A percentile compares a stretch with the other conserved stretches of the same genome.
phyloP scores from a whole-genome alignment of 1,139 yeast genomes.

The Debaryomyces subglobosus region DNA sequence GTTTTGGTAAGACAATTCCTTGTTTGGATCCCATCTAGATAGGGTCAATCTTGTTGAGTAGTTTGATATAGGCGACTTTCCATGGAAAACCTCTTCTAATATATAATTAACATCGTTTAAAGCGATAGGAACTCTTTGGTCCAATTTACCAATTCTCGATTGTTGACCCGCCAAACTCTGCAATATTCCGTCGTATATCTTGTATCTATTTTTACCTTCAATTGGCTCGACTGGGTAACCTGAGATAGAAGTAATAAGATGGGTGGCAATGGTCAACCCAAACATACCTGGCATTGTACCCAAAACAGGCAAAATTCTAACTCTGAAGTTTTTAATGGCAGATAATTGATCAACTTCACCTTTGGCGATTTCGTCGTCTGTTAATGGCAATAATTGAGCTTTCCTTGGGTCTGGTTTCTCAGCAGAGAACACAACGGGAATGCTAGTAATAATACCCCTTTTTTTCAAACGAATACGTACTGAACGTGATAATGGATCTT shows the following conservation, averaged over 20 bases:
- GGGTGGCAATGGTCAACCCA: constrained; percentile 87
- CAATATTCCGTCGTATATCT: constrained; percentile 78
- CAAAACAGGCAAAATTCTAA: constrained; percentile 88
- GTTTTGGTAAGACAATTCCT: constrained; percentile 64
- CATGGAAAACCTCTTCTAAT: constrained; percentile 90
- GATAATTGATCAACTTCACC: constrained; percentile 88
- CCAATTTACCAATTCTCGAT: constrained; percentile 67
- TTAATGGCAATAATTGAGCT: constrained; percentile 81
- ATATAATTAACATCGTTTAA: constrained; percentile 76
- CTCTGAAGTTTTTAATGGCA: constrained; percentile 87
- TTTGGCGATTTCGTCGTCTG: constrained; percentile 74
- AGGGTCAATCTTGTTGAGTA: constrained; percentile 77
- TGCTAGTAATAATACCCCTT: constrained; percentile 72
- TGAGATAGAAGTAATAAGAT: constrained; percentile 74
- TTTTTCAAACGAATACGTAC: constrained; percentile 83
- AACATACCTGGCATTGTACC: constrained; percentile 98
- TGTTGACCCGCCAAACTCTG: constrained; percentile 89
- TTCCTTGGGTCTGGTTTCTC: constrained; percentile 96
- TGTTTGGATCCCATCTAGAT: constrained; percentile 78
- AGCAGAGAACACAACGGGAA: constrained; percentile 88
- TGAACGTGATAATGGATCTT: constrained; percentile 89
- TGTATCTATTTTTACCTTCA: constrained; percentile 88
- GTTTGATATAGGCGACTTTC: constrained; percentile 88
- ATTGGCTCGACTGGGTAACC: constrained; percentile 89
- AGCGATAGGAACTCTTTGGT: constrained; percentile 75